Evolutionary conservation across 169 alveolate species (phyloP), one percentile per base, ranked within the genome.

Genomic region (Theileria sp.): DNA sequence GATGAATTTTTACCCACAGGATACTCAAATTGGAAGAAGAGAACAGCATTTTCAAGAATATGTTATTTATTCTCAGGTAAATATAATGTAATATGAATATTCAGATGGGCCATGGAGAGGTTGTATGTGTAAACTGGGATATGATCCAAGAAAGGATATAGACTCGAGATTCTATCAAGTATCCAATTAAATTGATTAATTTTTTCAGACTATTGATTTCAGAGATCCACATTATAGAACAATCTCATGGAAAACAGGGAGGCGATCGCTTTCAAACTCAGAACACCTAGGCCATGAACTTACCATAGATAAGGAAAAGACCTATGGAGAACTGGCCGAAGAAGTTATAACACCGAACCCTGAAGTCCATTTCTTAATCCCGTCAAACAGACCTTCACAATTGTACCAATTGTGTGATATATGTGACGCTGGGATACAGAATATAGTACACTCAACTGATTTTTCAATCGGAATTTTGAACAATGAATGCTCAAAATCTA

Each of bases 61-160:
- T 84, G 90, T 50, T 84, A 84, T 67, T 36, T 84, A 32, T 84
- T 84, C 54, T 64, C 87, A 74, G 90, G 90, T 84, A 6, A 71
- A 13, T 38, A 62, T 3, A 3, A 0, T 17, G 28, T 1, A 58
- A 58, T 25, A 13, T 5, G 49, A 10, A 8, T n/a, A 51, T 50
- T 23, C 71, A 81, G 90, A 84, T 65, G 90, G 90, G 3, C 90
- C 90, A 13, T 84, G 90, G 90, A 83, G 90, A 34, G 90, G 90
- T 0, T 76, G 85, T 32, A 69, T 84, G 82, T 76, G 86, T 34
- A 84, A 44, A 70, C 74, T 84, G 0, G 90, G 90, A 0, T 84
- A 84, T 50, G 90, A 84, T 50, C 90, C 90, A 5, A 84, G 90
- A 71, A 84, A 61, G 60, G 74, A 84, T 61, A 77, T 58, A 17